Evolutionary conservation across 805 yeast genomes (phyloP).

Genomic region (Metschnikowia gruessii): DNA sequence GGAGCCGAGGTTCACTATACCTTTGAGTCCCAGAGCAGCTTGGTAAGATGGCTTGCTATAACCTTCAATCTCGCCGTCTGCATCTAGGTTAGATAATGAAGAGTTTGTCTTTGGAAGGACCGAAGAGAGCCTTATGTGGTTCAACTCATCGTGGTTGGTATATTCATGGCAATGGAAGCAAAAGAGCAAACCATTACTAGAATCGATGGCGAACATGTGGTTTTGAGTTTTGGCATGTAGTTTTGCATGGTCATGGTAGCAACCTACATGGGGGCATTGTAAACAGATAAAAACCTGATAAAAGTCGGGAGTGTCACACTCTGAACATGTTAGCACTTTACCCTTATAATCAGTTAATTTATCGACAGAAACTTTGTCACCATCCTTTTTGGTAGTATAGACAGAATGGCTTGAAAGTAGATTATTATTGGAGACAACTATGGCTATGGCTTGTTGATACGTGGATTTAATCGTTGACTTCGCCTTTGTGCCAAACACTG

Average conservation of each 20-base stretch:
- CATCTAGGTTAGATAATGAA: not conserved
- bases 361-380: constrained; percentile 33
- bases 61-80: constrained; percentile 9
- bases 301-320: constrained; percentile 44
- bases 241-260: constrained; percentile 44
- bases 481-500: constrained; percentile 49
- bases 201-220: constrained; percentile 53
- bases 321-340: constrained; percentile 48
- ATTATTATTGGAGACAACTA: constrained; percentile 37
- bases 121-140: constrained; percentile 42
- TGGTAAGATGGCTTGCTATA: constrained; percentile 43
- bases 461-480: constrained; percentile 48
- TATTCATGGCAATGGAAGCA: constrained; percentile 80
- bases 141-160: constrained; percentile 59
- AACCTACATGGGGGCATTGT: constrained; percentile 77
- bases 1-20: constrained; percentile 92
- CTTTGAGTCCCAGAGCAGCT: constrained; percentile 77
- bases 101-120: constrained; percentile 1
- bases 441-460: constrained; percentile 50
- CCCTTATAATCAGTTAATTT: constrained; percentile 42
- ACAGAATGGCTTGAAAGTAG: constrained; percentile 16
- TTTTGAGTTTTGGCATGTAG: constrained; percentile 32
- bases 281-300: constrained; percentile 58
- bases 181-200: constrained; percentile 62
- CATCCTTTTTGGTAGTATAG: constrained; percentile 37